Percentiles rank a stretch among this genome's conserved stretches.
Conservation (phyloP, 345 rosid genomes). For the Rubroshorea leprosula region DNA sequence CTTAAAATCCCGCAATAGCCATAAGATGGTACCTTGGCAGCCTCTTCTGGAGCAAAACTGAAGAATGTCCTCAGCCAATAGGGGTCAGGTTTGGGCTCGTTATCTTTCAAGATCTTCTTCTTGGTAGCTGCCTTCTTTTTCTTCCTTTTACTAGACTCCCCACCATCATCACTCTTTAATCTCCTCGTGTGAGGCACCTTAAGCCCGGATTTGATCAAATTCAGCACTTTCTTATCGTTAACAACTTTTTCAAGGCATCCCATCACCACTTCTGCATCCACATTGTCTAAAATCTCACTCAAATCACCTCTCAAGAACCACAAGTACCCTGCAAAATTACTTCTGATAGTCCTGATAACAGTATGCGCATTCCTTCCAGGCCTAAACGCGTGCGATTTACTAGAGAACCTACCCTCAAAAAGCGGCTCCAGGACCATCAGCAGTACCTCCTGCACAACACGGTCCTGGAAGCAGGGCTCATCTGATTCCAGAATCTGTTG, state of each 20-base stretch:
- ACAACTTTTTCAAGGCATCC: constrained; percentile 53
- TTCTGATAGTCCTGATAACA: constrained; percentile 77
- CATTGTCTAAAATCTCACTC: constrained; percentile 46
- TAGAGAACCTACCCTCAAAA: constrained; percentile 73
- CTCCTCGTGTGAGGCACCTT: constrained; percentile 24
- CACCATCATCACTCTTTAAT: constrained; percentile 18
- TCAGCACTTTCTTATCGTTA: constrained; percentile 62
- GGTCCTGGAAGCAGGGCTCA: constrained; percentile 80
- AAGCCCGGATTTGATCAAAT: constrained; percentile 54
- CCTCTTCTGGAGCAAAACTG: constrained; percentile 84
- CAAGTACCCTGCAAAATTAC: constrained; percentile 85
- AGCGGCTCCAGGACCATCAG: constrained; percentile 80
- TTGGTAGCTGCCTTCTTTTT: constrained; percentile 47
- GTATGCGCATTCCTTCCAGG: constrained; percentile 93
- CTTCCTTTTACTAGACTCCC: constrained; percentile 36
- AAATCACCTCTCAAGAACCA: constrained; percentile 88
- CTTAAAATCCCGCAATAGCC: constrained; percentile 86
- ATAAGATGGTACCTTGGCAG: constrained; percentile 74
- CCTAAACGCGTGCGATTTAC: constrained; percentile 68
- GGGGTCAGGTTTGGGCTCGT: constrained; percentile 96
- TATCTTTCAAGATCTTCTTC: constrained; percentile 67
- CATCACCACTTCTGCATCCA: constrained; percentile 50
- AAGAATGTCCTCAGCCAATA: constrained; percentile 90
- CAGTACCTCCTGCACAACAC: constrained; percentile 83
- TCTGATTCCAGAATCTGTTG: constrained; percentile 36